Evolutionary conservation across 257 asterid species (phyloP), one percentile per base, ranked within the genome.

Genomic region (Lantana camara): DNA sequence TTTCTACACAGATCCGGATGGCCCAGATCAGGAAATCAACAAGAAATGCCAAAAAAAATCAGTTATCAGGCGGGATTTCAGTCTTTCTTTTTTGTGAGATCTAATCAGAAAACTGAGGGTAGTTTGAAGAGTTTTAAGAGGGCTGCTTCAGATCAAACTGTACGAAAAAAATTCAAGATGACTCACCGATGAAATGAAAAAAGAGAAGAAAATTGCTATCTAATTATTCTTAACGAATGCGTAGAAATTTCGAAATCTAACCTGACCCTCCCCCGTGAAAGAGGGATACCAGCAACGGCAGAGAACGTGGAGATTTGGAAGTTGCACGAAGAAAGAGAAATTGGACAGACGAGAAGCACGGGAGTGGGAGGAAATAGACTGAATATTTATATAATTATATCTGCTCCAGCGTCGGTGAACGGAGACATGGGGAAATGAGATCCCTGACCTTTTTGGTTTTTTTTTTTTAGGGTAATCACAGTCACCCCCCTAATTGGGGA

Each of bases 11-110:
- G 89, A 86, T 84, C 88, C 66, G 69, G 75, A 73, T 11, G 57
- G 62, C 77, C 88, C 83, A 76, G 86, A 89, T 75, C 92, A 67
- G 54, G 64, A 75, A 79, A 51, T 48, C 44, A 29, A 59, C 23
- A 19, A 53, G 63, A 44, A 68, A 66, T 45, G 58, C 66, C 70
- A 56, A 75, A 17, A 71, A 30, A 72, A 57, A 35, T 38, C 63
- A 60, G 65, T 42, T 66, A 30, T 34, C 34, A 51, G 50, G 32
- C 21, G 60, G 62, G 57, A 24, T 29, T 59, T 1, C 19, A 58
- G 57, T 2, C 4, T 27, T 27, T 27, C 35, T 58, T 13, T 34
- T 48, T 46, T 45, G 65, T 72, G 57, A 75, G 80, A 78, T 77
- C 78, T 65, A 70, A 22, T 15, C 15, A 22, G 40, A 12, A 64